Evolutionary conservation across 306 rosid genomes (phyloP).

Genomic region (Arachis hypogaea): DNA sequence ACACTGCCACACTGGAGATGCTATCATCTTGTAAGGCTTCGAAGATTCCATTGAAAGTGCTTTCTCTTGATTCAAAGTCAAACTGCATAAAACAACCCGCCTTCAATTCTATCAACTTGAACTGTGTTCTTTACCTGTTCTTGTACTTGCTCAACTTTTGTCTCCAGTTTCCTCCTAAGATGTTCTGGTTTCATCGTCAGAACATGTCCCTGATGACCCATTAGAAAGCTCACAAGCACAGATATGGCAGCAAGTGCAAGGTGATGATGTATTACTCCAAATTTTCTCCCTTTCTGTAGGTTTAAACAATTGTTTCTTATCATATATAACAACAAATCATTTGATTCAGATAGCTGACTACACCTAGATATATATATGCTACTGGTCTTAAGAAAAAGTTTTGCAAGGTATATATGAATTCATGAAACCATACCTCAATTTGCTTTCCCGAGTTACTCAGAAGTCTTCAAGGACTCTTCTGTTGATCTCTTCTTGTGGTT

Average conservation of each 20-base stretch:
- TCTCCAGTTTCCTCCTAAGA: neutral
- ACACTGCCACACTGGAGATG: neutral
- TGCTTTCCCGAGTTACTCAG: neutral
- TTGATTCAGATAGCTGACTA: too few relatives aligned
- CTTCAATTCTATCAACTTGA: neutral
- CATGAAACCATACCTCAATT: neutral
- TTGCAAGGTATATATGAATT: neutral
- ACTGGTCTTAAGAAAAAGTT: too few relatives aligned
- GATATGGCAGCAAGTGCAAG: neutral
- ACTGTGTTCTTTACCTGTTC: neutral
- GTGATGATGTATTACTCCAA: neutral
- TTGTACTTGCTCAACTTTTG: neutral
- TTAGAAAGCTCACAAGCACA: neutral
- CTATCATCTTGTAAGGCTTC: neutral
- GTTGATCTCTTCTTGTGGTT: neutral
- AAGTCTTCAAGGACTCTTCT: neutral
- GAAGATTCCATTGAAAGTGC: neutral
- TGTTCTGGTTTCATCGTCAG: neutral
- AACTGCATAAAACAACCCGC: neutral
- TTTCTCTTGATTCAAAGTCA: neutral
- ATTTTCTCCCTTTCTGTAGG: neutral
- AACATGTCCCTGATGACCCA: neutral
- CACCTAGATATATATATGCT: too few relatives aligned
- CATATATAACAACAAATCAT: neutral
- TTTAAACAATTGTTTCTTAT: neutral